phyloP scores from a whole-genome alignment of 495 filamentous ascomycete genomes.

The Aspergillus kassunensis region DNA sequence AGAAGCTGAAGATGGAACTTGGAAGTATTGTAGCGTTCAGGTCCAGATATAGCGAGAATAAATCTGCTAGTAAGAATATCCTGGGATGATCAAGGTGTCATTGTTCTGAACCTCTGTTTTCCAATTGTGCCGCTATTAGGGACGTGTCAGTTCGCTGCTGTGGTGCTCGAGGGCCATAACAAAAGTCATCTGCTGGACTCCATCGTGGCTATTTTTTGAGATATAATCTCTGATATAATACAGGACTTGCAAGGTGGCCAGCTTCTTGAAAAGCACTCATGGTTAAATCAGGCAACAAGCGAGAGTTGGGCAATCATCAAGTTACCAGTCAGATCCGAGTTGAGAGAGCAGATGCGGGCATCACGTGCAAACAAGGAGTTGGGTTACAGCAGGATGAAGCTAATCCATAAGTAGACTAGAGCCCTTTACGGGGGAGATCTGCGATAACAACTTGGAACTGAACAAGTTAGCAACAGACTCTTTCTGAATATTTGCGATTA shows the following conservation, averaged over 20 bases:
- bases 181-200: constrained; percentile 35
- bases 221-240: constrained; percentile 67
- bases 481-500: too few species aligned
- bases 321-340: constrained; percentile 3
- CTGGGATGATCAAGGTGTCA: neutral
- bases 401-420: constrained; percentile 21
- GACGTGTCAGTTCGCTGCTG: constrained; percentile 28
- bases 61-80: neutral
- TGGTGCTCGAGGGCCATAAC: constrained; percentile 53
- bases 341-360: constrained; percentile 1
- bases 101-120: neutral
- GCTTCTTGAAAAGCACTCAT: constrained; percentile 38
- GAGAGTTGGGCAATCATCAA: constrained; percentile 15
- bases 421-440: constrained; percentile 1
- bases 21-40: too few species aligned
- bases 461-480: too few species aligned
- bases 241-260: constrained; percentile 35
- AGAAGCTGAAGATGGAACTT: too few species aligned
- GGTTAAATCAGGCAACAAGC: constrained; percentile 18
- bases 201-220: constrained; percentile 45
- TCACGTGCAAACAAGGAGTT: constrained; percentile 9
- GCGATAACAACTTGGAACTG: neutral
- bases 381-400: constrained; percentile 1
- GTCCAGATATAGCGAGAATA: too few species aligned
- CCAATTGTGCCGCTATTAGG: constrained; percentile 27